Evolutionary conservation across 2,329 filamentous ascomycete genomes (phyloP).

Genomic region (Aureobasidium melanogenum): DNA sequence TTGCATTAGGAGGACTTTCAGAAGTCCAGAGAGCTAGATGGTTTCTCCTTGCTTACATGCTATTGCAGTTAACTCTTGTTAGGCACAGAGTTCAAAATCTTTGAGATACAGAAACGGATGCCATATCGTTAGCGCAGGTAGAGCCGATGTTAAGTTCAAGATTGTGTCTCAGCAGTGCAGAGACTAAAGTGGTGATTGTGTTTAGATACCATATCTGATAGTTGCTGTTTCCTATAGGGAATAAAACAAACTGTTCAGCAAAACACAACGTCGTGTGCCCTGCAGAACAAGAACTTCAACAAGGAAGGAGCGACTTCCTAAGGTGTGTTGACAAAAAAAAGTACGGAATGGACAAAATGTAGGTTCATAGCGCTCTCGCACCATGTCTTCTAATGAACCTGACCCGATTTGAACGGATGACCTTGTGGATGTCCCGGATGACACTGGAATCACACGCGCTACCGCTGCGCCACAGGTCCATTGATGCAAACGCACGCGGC

Average conservation of each 20-base stretch:
- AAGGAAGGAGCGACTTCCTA: background rate
- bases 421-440: background rate
- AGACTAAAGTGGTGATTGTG: background rate
- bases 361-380: background rate
- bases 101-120: background rate
- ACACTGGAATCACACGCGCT: constrained; percentile 7
- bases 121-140: background rate
- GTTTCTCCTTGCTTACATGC: background rate
- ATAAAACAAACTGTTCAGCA: too few relatives aligned
- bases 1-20: background rate
- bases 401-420: constrained; percentile 10
- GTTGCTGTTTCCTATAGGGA: too few relatives aligned
- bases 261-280: background rate
- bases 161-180: background rate
- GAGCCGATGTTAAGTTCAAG: background rate
- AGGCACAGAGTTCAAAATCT: background rate
- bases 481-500: background rate
- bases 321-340: background rate
- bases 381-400: background rate
- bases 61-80: too few relatives aligned
- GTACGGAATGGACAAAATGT: background rate
- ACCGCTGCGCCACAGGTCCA: constrained; percentile 6
- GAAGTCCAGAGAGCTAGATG: too few relatives aligned
- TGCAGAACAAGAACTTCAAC: background rate
- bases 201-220: too few relatives aligned